These are phyloP conservation scores for Goffeauzyma gilvescens DNA, from an alignment of 768 basidiomycete genomes.

Conservation along the genomic window DNA sequence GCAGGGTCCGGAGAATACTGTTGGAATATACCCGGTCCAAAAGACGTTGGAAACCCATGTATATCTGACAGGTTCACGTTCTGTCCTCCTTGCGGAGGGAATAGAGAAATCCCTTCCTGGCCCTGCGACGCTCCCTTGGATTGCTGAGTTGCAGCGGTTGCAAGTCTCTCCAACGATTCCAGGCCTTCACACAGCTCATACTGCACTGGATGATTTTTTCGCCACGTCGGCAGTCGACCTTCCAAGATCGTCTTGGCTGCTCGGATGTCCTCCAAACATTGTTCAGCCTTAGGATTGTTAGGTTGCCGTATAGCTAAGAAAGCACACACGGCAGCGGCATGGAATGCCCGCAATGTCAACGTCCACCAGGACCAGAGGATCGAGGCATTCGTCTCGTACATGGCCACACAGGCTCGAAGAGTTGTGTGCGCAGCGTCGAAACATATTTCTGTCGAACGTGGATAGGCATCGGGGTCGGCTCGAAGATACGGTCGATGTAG, in stretches of 20 bases:
- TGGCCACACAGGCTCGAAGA: constrained; percentile 38
- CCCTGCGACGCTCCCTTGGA: no score
- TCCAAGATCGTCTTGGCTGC: constrained; percentile 23
- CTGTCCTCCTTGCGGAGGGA: no score
- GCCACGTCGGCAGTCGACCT: constrained; percentile 22
- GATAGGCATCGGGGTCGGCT: constrained; percentile 26
- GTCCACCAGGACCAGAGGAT: constrained; percentile 31
- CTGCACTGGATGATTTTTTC: constrained; percentile 26
- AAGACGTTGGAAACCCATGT: no score
- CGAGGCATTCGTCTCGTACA: constrained; percentile 17
- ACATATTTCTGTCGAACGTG: constrained; percentile 42
- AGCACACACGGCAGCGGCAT: constrained; percentile 14
- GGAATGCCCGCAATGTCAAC: constrained; percentile 26
- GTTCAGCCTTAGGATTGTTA: constrained; percentile 15
- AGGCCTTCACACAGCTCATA: constrained; percentile 25
- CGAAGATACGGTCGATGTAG: constrained; percentile 30
- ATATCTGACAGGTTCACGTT: no score
- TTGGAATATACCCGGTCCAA: no score
- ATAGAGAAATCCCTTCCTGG: no score
- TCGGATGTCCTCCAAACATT: constrained; percentile 24
- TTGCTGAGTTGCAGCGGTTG: no score
- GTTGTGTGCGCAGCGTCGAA: constrained; percentile 48
- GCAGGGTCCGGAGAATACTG: no score
- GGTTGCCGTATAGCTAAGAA: constrained; percentile 30
- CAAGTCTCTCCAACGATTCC: constrained; percentile 21